Evolutionary conservation across 1,284 basidiomycete genomes (phyloP), one percentile per base, ranked within the genome.

Genomic region (Agroathelia rolfsii): DNA sequence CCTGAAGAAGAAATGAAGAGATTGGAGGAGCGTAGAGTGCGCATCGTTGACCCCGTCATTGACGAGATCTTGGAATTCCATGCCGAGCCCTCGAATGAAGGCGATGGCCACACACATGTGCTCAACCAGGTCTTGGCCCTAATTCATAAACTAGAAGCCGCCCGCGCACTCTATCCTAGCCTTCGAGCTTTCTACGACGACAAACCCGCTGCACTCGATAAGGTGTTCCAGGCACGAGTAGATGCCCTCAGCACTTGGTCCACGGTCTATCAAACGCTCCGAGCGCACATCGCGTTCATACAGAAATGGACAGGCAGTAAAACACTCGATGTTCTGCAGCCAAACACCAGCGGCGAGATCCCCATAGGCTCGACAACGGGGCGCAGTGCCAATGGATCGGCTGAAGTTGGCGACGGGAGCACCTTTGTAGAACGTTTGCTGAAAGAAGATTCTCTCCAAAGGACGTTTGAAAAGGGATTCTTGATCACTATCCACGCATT

Each of bases 361-460:
- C 63, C 69, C 21, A 60, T 72, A 32, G 50, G 55, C 10, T 34
- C 50, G 21, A 47, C 51, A 29, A 47, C 52, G 21, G 43, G 51
- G 26, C 45, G 45, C 29, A 36, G 45, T 12, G 35, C 47, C 28
- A 48, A 50, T 35, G 54, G 50, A n/a, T 47, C 53, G 9, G 42
- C 55, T 16, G 67, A 73, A 23, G 50, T 68, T 22, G 52, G 67
- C 11, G 72, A 75, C 44, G 70, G 67, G 38, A 81, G 69, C 40
- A 85, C 75, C 47, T 98, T 98, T 52, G 82, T 97, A 21, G 95
- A 98, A 54, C 77, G 90, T 23, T 67, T 98, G 24, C 71, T 97
- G 39, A 97, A 97, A 54, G 95, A 98, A 57, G 94, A 96, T 49
- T 85, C 83, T 11, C 78, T 97, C 47, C 85, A 95, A 55, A 72